These are phyloP conservation scores for Eucalyptus cladocalyx DNA, from an alignment of 345 rosid genomes.

Conservation along the genomic window DNA sequence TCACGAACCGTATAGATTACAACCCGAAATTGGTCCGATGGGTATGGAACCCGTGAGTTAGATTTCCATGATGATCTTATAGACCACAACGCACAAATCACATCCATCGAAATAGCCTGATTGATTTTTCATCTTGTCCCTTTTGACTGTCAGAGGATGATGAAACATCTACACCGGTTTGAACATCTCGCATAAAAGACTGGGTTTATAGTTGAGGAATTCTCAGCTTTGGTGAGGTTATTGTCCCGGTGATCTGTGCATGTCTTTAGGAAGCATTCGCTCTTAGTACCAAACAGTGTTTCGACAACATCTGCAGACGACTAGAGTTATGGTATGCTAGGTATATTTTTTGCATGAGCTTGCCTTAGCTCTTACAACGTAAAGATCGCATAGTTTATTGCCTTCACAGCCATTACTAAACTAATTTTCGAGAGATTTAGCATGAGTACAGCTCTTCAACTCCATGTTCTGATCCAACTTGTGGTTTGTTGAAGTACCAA, in stretches of 20 bases:
- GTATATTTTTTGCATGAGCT: not conserved
- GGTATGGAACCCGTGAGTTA: not conserved
- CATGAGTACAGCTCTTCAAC: not conserved
- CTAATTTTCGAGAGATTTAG: not conserved
- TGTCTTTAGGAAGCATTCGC: not conserved
- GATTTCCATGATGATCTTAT: not conserved
- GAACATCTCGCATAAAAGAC: not conserved
- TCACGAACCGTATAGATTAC: fast-evolving
- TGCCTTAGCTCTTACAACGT: not conserved
- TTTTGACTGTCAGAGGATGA: not conserved
- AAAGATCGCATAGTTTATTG: fast-evolving
- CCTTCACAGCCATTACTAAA: not conserved
- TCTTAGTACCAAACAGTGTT: not conserved
- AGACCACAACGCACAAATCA: not conserved
- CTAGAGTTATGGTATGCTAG: not conserved
- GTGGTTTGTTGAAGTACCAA: not conserved
- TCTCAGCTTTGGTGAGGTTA: not conserved
- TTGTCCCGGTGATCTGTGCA: not conserved
- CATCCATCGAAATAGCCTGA: not conserved
- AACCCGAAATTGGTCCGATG: not conserved
- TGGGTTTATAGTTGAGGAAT: not conserved
- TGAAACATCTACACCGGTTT: not conserved
- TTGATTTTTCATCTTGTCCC: not conserved
- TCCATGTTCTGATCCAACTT: fast-evolving
- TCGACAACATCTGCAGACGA: not conserved